Conservation (phyloP, 768 basidiomycete species). For the Russula abietina region DNA sequence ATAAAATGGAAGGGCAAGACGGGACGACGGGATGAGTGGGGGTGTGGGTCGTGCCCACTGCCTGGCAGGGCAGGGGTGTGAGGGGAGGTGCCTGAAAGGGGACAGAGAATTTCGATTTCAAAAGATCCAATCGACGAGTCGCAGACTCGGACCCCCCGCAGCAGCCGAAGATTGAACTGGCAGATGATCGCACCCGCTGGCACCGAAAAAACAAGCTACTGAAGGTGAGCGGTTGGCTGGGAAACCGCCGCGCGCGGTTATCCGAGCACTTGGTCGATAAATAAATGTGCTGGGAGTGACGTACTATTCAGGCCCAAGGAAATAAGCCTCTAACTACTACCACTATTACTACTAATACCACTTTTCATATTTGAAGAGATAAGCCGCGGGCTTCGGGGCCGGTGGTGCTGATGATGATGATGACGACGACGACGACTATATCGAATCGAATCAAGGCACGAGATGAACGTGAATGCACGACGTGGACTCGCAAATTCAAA, state of each 20-base stretch:
- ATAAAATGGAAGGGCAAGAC: no score
- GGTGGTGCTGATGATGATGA: no score
- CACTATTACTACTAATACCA: no score
- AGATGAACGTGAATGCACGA: not conserved
- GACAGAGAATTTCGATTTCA: not conserved
- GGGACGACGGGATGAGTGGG: no score
- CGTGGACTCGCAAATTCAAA: not conserved
- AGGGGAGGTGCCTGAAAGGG: not conserved
- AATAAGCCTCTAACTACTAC: not conserved
- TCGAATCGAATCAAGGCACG: not conserved
- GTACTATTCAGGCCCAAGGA: not conserved
- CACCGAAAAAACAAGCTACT: not conserved
- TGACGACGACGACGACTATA: no score
- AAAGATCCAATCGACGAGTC: not conserved
- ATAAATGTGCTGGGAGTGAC: not conserved
- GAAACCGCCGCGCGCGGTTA: not conserved
- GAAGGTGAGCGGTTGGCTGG: conserved; percentile 4
- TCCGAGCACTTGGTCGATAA: not conserved
- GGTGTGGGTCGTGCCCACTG: no score
- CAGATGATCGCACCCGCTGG: not conserved
- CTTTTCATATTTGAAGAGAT: not conserved
- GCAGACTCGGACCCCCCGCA: no score
- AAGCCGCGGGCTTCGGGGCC: conserved; percentile 8
- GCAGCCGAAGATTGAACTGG: not conserved
- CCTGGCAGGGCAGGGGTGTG: no score